Conservation (phyloP, 768 basidiomycete genomes). For the Phylloporus scabripes region DNA sequence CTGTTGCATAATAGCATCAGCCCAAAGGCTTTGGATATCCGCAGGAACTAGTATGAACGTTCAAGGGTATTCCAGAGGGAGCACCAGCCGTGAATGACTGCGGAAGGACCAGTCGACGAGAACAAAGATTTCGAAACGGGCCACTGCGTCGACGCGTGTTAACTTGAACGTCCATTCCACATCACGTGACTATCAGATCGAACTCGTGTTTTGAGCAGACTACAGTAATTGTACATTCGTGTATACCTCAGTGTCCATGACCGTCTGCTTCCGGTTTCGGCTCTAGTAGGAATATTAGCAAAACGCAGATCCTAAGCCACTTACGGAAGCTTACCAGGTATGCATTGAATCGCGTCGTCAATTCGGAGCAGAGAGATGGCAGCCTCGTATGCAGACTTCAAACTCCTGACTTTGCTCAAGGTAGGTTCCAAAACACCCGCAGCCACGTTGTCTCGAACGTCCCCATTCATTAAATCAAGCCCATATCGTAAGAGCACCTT, state of each 20-base stretch:
- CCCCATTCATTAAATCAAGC: conserved; percentile 89
- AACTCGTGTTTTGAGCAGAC: neutral
- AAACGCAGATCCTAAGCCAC: conserved; percentile 4
- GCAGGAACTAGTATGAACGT: conserved; percentile 17
- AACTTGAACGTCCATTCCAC: conserved; percentile 1
- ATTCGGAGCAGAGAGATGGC: conserved; percentile 92
- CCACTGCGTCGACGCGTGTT: conserved; percentile 20
- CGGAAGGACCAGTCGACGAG: conserved; percentile 5
- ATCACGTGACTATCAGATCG: conserved; percentile 26
- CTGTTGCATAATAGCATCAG: conserved; percentile 55
- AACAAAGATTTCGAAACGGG: conserved; percentile 18
- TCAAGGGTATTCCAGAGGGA: conserved; percentile 6
- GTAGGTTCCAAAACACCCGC: conserved; percentile 96
- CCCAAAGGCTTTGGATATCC: conserved; percentile 30
- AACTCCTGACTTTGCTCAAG: conserved; percentile 92
- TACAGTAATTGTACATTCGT: conserved; percentile 9
- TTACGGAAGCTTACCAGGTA: conserved; percentile 53
- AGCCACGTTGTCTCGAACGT: conserved; percentile 89
- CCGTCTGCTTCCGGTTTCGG: conserved; percentile 65
- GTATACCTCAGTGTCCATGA: conserved; percentile 56
- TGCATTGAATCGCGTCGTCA: conserved; percentile 91
- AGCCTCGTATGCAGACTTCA: conserved; percentile 96
- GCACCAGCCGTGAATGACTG: conserved; percentile 8
- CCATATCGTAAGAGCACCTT: conserved; percentile 89
- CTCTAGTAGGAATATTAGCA: conserved; percentile 40